Conservation (phyloP, 805 yeast species). For the Kuraishia hungarica region DNA sequence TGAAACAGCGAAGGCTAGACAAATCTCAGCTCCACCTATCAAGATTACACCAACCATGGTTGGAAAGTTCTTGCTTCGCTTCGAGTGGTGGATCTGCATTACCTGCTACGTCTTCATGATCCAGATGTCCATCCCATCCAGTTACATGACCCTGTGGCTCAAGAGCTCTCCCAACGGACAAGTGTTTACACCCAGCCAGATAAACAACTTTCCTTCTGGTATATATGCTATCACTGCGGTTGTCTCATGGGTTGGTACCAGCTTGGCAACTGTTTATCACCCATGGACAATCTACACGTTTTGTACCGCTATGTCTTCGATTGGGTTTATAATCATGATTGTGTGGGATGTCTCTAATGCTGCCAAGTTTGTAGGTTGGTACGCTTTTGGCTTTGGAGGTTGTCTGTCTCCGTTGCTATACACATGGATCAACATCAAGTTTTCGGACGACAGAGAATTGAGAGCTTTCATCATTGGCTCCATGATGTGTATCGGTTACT, state of each 20-base stretch:
- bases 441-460: conserved; percentile 1
- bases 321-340: conserved; percentile 1
- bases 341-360: not conserved
- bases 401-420: not conserved
- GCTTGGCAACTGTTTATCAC: not conserved
- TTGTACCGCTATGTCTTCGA: not conserved
- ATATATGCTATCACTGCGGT: conserved; percentile 19
- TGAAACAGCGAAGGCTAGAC: conserved; percentile 35
- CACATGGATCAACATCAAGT: conserved; percentile 1
- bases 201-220: conserved; percentile 33
- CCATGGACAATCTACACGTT: not conserved
- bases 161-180: conserved; percentile 31
- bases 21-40: conserved; percentile 5
- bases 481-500: conserved; percentile 2
- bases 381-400: not conserved
- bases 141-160: conserved; percentile 18
- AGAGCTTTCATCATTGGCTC: conserved; percentile 2
- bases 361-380: conserved; percentile 1
- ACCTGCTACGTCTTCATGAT: conserved; percentile 37
- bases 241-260: not conserved
- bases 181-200: conserved; percentile 22
- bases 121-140: conserved; percentile 30
- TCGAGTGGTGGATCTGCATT: conserved; percentile 32
- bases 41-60: conserved; percentile 33
- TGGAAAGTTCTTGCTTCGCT: conserved; percentile 30